phyloP scores from a whole-genome alignment of 345 rosid genomes.

The Crucihimalaya himalaica region DNA sequence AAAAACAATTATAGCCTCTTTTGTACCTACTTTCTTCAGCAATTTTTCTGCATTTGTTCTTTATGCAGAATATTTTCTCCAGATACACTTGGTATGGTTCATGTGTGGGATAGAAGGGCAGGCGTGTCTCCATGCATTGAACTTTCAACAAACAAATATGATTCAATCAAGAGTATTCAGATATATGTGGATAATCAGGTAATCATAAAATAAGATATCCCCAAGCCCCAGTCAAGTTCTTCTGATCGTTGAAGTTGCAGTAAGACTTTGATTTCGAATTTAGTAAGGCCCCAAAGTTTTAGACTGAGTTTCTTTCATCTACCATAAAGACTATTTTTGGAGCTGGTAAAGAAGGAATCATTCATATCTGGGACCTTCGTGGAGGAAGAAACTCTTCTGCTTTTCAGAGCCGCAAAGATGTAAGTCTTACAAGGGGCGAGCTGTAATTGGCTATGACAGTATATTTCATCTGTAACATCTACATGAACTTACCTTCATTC shows the following conservation, averaged over 20 bases:
- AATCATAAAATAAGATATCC: conserved; percentile 22
- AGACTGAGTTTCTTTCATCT: conserved; percentile 18
- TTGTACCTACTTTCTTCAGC: conserved; percentile 27
- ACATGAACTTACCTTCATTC: conserved; percentile 10
- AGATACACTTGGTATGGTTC: conserved; percentile 64
- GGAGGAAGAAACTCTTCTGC: conserved; percentile 73
- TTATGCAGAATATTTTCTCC: conserved; percentile 70
- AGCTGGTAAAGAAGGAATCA: conserved; percentile 69
- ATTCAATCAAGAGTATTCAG: conserved; percentile 63
- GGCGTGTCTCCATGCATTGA: conserved; percentile 65
- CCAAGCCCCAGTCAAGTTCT: conserved; percentile 15
- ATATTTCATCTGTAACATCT: neutral
- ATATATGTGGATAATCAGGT: conserved; percentile 77
- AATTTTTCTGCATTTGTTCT: conserved; percentile 10
- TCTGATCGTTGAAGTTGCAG: conserved; percentile 19
- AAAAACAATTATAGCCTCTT: conserved; percentile 11
- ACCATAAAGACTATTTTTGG: conserved; percentile 65
- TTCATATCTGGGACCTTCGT: conserved; percentile 90
- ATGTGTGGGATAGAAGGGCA: conserved; percentile 85
- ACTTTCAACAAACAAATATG: conserved; percentile 51
- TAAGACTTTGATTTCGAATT: conserved; percentile 1
- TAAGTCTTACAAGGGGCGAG: conserved; percentile 29
- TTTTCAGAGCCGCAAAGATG: conserved; percentile 74
- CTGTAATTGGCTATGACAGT: conserved; percentile 8
- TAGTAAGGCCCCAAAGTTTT: conserved; percentile 15